A percentile compares a stretch with the other conserved stretches of the same genome.
These are phyloP conservation scores for Fragilariopsis cylindrus DNA, from an alignment of 108 stramenopile genomes.

Conservation along the genomic window DNA sequence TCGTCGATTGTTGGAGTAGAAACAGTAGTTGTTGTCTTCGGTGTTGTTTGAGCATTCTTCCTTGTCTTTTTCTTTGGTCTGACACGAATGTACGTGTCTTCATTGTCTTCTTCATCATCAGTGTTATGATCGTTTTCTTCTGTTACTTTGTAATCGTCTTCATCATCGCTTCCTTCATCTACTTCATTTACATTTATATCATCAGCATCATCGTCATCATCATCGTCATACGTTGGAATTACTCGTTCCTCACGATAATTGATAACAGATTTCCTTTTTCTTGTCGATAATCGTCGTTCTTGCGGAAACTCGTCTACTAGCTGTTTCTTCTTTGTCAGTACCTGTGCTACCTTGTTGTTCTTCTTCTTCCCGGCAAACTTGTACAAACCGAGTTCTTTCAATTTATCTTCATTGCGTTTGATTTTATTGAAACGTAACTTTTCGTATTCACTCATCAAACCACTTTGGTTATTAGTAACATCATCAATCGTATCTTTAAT, in stretches of 20 bases:
- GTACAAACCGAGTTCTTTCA: constrained; percentile 8
- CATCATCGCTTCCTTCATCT: background rate
- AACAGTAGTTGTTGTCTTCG: too few species aligned
- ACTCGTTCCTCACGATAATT: constrained; percentile 7
- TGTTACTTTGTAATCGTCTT: background rate
- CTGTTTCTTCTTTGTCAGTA: background rate
- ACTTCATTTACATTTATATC: background rate
- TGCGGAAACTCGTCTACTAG: background rate
- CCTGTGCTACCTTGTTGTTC: background rate
- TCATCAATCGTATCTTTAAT: too few species aligned
- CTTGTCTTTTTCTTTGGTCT: background rate
- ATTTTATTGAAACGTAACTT: constrained; percentile 8
- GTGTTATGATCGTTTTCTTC: background rate
- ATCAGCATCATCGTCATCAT: background rate
- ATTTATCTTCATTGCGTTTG: background rate
- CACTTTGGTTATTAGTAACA: too few species aligned
- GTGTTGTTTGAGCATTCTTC: too few species aligned
- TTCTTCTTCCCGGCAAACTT: background rate
- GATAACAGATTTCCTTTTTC: constrained; percentile 7
- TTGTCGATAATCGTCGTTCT: background rate
- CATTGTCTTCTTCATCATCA: background rate
- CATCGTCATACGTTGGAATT: background rate
- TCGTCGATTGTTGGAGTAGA: too few species aligned
- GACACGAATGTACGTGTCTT: background rate
- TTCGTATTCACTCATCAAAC: background rate